Percentiles rank a stretch among this genome's conserved stretches.
phyloP scores from a whole-genome alignment of 2,329 filamentous ascomycete species.

The Colletotrichum sp. region DNA sequence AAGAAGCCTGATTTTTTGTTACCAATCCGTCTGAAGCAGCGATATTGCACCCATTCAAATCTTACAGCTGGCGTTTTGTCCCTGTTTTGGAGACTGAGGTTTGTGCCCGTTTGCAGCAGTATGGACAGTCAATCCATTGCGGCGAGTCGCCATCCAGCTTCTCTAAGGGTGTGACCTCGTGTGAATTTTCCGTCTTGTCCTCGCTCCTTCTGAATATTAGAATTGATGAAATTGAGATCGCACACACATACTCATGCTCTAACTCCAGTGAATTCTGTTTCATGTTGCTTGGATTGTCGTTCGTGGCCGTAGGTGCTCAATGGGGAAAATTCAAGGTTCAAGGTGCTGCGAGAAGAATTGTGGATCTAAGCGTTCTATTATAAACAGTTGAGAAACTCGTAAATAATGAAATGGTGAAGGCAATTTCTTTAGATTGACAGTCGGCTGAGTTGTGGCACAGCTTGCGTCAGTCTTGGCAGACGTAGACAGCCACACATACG shows the following conservation, averaged over 20 bases:
- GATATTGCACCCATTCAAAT: rapidly evolving
- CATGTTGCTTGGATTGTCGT: not conserved
- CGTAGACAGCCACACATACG: not conserved
- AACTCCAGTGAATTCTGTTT: not conserved
- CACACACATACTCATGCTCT: not conserved
- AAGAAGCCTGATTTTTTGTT: not conserved
- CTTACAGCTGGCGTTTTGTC: not conserved
- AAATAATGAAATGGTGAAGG: not conserved
- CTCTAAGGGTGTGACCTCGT: not conserved
- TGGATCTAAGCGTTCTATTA: too few species aligned
- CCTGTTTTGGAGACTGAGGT: not conserved
- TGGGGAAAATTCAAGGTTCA: not conserved
- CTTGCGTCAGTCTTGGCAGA: not conserved
- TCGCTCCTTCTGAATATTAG: not conserved
- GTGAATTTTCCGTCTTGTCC: not conserved
- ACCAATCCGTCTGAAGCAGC: rapidly evolving
- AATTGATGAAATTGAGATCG: not conserved
- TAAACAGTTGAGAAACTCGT: rapidly evolving
- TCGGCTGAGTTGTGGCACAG: not conserved
- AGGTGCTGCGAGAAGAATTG: not conserved
- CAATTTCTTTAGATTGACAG: not conserved
- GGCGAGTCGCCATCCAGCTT: not conserved
- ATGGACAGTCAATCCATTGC: not conserved
- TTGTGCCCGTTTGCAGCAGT: not conserved
- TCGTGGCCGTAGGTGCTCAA: not conserved